These are phyloP conservation scores for Rusavskia elegans DNA, from an alignment of 495 filamentous ascomycete genomes.

Conservation along the genomic window DNA sequence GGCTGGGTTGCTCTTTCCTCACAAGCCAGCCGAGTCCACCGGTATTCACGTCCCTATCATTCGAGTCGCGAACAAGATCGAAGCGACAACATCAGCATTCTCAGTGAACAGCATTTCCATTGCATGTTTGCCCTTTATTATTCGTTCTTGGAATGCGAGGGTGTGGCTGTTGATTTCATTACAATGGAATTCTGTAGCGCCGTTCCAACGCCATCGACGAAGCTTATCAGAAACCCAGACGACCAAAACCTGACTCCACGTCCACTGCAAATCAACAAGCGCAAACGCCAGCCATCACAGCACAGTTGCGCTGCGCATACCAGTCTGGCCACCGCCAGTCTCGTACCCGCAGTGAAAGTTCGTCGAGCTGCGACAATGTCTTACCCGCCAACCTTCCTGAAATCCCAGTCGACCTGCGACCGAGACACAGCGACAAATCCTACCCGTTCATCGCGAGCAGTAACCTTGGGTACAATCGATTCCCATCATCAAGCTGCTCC, in stretches of 20 bases:
- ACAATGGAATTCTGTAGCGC: neutral
- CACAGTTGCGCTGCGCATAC: neutral
- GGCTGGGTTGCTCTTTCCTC: too few species aligned
- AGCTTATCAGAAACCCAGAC: neutral
- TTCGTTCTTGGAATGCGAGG: neutral
- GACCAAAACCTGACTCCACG: neutral
- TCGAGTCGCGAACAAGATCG: too few species aligned
- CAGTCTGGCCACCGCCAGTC: neutral
- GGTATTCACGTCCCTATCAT: too few species aligned
- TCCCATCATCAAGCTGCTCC: too few species aligned
- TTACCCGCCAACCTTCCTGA: constrained; percentile 2
- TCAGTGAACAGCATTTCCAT: constrained; percentile 19
- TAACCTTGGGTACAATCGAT: neutral
- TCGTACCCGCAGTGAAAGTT: neutral
- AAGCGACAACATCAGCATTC: too few species aligned
- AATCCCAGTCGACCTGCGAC: neutral
- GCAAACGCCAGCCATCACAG: neutral
- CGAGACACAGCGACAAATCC: neutral
- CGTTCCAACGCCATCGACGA: neutral
- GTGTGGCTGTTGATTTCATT: neutral
- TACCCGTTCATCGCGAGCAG: neutral
- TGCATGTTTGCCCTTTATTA: constrained; percentile 8
- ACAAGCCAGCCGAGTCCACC: too few species aligned
- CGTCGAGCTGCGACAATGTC: neutral
- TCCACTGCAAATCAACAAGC: neutral